Percentiles rank a stretch among this genome's conserved stretches.
Conservation (phyloP, 208 protist species). For the Herpetomonas muscarum region DNA sequence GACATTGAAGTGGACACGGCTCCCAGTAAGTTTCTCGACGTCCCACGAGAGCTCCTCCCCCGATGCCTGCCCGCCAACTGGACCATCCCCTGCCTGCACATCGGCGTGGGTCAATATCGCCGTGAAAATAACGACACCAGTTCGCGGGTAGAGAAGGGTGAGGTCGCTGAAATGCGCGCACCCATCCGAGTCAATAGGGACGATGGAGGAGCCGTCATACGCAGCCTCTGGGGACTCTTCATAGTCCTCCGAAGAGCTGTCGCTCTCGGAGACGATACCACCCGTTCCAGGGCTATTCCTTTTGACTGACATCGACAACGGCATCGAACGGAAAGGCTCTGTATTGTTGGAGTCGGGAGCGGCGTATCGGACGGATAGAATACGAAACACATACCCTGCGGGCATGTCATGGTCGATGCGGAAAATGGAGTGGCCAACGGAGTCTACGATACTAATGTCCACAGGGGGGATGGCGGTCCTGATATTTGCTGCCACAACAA, state of each 20-base stretch:
- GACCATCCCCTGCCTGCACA: too few relatives aligned
- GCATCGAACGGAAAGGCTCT: too few relatives aligned
- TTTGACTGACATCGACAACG: too few relatives aligned
- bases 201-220: background rate
- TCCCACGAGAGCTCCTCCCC: too few relatives aligned
- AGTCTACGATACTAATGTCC: slow-evolving; percentile 8
- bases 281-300: too few relatives aligned
- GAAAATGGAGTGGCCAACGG: slow-evolving; percentile 1
- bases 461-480: slow-evolving; percentile 1
- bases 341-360: too few relatives aligned
- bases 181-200: background rate
- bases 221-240: background rate
- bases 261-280: too few relatives aligned
- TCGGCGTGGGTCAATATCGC: background rate
- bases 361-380: background rate
- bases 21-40: too few relatives aligned
- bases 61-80: too few relatives aligned
- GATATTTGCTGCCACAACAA: too few relatives aligned
- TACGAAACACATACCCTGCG: background rate
- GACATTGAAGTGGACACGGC: too few relatives aligned
- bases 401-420: background rate
- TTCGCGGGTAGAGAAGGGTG: background rate
- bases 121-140: background rate
- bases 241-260: background rate
- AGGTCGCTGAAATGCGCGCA: slow-evolving; percentile 10